Evolutionary conservation across 768 basidiomycete species (phyloP).

Genomic region (Steccherinum ochraceum): DNA sequence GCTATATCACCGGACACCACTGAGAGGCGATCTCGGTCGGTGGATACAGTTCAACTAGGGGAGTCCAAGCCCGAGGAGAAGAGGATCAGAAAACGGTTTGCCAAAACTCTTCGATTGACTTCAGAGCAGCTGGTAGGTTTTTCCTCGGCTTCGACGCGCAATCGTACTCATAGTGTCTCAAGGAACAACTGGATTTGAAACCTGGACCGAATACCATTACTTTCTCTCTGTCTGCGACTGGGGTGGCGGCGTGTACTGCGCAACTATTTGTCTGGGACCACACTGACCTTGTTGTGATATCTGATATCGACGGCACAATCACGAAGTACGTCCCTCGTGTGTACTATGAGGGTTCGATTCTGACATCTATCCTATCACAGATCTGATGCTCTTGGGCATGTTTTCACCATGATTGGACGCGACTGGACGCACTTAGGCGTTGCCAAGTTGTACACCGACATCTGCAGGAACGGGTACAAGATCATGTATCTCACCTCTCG

Average conservation of each 20-base stretch:
- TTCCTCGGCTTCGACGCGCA: background rate
- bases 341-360: background rate
- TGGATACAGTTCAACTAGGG: background rate
- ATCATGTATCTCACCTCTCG: conserved; percentile 96
- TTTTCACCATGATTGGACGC: conserved; percentile 95
- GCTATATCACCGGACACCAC: background rate
- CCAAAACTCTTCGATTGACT: conserved; percentile 88
- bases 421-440: conserved; percentile 99
- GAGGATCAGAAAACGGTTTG: conserved; percentile 50
- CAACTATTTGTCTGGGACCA: conserved; percentile 95
- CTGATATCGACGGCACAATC: conserved; percentile 98
- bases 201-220: conserved; percentile 88
- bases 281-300: conserved; percentile 86
- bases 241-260: conserved; percentile 79
- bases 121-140: conserved; percentile 90
- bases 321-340: conserved; percentile 64
- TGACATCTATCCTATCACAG: conserved; percentile 44
- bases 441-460: conserved; percentile 95
- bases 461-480: conserved; percentile 92
- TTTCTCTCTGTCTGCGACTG: conserved; percentile 84
- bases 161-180: background rate
- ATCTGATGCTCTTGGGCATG: conserved; percentile 93
- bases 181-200: conserved; percentile 80
- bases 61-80: conserved; percentile 1
- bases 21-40: background rate